A percentile compares a stretch with the other conserved stretches of the same genome.
These are phyloP conservation scores for Colletotrichum viniferum DNA, from an alignment of 2,329 filamentous ascomycete genomes.

Conservation along the genomic window DNA sequence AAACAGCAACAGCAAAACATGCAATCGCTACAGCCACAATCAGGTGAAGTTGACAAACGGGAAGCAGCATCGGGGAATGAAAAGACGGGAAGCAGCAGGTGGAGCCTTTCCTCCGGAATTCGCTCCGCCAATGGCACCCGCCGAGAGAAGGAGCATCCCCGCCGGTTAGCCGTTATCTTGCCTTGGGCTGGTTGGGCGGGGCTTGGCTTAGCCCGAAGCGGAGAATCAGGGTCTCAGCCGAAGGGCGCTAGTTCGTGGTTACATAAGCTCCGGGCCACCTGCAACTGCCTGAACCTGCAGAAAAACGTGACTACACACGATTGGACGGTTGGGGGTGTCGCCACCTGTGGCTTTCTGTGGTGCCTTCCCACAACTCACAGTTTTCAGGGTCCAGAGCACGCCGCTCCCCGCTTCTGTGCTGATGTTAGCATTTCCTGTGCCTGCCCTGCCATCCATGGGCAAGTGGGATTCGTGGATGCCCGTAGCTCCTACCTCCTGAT, in stretches of 20 bases:
- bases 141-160: background rate
- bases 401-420: background rate
- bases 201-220: background rate
- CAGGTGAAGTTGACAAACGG: background rate
- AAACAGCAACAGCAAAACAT: background rate
- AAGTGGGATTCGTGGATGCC: background rate
- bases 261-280: background rate
- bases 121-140: background rate
- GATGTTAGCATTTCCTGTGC: background rate
- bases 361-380: background rate
- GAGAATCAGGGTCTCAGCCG: background rate
- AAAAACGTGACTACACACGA: background rate
- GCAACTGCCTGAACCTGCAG: background rate
- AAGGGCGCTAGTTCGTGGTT: background rate
- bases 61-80: background rate
- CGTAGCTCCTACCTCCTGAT: background rate
- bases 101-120: background rate
- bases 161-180: background rate
- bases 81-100: background rate
- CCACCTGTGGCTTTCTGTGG: background rate
- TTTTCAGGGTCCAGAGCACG: slow-evolving; percentile 13
- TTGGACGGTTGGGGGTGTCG: background rate
- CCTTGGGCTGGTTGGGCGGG: background rate
- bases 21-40: background rate
- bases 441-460: background rate